A percentile compares a stretch with the other conserved stretches of the same genome.
Evolutionary conservation across 805 yeast species (phyloP).

Genomic region (Schwanniomyces polymorphus): DNA sequence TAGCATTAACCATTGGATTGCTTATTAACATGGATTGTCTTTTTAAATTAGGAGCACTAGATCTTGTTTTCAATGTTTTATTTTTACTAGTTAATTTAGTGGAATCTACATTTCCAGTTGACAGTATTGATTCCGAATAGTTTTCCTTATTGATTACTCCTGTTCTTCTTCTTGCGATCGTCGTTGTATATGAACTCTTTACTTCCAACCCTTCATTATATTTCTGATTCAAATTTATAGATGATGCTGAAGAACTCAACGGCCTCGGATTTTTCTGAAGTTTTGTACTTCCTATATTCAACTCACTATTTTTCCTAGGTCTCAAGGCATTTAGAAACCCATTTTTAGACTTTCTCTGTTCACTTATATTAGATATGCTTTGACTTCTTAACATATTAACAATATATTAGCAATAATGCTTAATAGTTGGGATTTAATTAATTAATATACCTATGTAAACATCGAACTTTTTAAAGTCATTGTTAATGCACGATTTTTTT

Average conservation of each 20-base stretch:
- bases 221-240: slow-evolving; percentile 9
- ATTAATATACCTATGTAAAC: neutral
- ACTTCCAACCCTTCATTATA: slow-evolving; percentile 2
- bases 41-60: slow-evolving; percentile 22
- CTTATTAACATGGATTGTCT: slow-evolving; percentile 8
- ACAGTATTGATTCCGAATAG: neutral
- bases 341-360: slow-evolving; percentile 12
- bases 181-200: slow-evolving; percentile 4
- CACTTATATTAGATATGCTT: slow-evolving; percentile 22
- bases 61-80: slow-evolving; percentile 15
- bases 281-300: neutral
- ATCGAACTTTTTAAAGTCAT: neutral
- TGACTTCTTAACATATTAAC: slow-evolving; percentile 26
- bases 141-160: slow-evolving; percentile 15
- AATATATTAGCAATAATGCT: neutral
- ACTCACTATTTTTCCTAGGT: slow-evolving; percentile 8
- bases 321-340: slow-evolving; percentile 13
- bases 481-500: slow-evolving; percentile 1
- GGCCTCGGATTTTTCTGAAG: slow-evolving; percentile 7
- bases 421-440: neutral
- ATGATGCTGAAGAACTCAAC: slow-evolving; percentile 8
- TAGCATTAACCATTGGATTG: neutral
- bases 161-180: slow-evolving; percentile 7
- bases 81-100: neutral
- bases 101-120: neutral